These are phyloP conservation scores for Umbelopsis sp. DNA, from an alignment of 371 early-diverging fungal species.

Conservation along the genomic window DNA sequence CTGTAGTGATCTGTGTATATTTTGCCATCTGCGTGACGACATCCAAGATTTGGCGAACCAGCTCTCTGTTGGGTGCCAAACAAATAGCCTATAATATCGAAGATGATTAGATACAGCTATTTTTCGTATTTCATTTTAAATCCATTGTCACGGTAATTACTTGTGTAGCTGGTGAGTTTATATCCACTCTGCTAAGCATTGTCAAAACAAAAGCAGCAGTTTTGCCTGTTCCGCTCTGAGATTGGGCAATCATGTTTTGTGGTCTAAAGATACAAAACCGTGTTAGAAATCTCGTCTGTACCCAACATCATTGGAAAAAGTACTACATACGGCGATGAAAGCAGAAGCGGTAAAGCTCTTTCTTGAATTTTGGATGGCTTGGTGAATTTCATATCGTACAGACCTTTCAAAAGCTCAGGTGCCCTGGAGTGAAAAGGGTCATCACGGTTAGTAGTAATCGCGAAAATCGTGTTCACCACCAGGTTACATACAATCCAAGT, in stretches of 20 bases:
- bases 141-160: conserved; percentile 26
- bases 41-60: conserved; percentile 95
- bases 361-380: conserved; percentile 97
- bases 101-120: not conserved
- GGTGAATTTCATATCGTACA: conserved; percentile 92
- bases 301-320: no score
- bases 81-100: conserved; percentile 78
- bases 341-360: conserved; percentile 88
- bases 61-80: conserved; percentile 96
- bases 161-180: conserved; percentile 49
- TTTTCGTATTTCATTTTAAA: no score
- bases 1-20: conserved; percentile 76
- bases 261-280: conserved; percentile 28
- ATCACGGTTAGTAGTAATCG: no score
- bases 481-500: conserved; percentile 62
- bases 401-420: conserved; percentile 84
- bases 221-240: conserved; percentile 92
- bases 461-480: not conserved
- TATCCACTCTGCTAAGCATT: conserved; percentile 81
- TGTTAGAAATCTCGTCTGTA: no score
- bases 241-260: conserved; percentile 86
- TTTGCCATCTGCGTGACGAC: conserved; percentile 90
- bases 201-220: conserved; percentile 96
- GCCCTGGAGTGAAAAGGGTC: conserved; percentile 32
- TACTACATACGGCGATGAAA: conserved; percentile 67